Base-by-base conservation (phyloP, 1,284 basidiomycete species). In the Boletus calvinii region DNA sequence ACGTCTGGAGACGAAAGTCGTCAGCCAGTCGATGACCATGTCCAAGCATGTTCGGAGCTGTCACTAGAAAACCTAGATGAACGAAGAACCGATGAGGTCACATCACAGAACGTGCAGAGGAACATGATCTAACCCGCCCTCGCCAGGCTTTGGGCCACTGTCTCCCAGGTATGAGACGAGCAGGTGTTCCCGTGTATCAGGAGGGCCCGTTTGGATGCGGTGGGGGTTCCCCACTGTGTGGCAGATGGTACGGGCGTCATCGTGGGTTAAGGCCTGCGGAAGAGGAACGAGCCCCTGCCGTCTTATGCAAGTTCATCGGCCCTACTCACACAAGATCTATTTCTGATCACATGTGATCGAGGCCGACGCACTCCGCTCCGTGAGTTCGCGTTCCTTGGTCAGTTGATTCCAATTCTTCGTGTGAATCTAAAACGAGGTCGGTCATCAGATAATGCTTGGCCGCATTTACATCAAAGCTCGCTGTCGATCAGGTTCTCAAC, bases 401-500 rank as follows among this genome's bases (percentile, higher is more conserved):
- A 43, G 30, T 32, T 24, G 24, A 24, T 24, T 10, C 9, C 31
- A 44, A 4, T 17, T 24, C 3, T 24, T 24, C 3, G 24, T 24
- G 24, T 4, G 24, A 24, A 3, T 24, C 24, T 24, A n/a, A n/a
- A n/a, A n/a, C n/a, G n/a, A n/a, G n/a, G n/a, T n/a, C n/a, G n/a
- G n/a, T n/a, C n/a, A n/a, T n/a, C n/a, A n/a, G n/a, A n/a, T n/a
- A n/a, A n/a, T n/a, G n/a, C n/a, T n/a, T n/a, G n/a, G n/a, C n/a
- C n/a, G 15, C 17, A 18, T 17, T 18, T 13, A n/a, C n/a, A 22
- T 66, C 54, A 88, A 51, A 90, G 66, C 45, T 74, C 76, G 48
- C 87, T 75, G 65, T 92, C 90, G 55, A 93, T 81, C 72, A 87
- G 88, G 62, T 87, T 90, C 69, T 90, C 79, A 51, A 93, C 88